Evolutionary conservation across 768 basidiomycete genomes (phyloP), one percentile per base, ranked within the genome.

Genomic region (Boletus sp.): DNA sequence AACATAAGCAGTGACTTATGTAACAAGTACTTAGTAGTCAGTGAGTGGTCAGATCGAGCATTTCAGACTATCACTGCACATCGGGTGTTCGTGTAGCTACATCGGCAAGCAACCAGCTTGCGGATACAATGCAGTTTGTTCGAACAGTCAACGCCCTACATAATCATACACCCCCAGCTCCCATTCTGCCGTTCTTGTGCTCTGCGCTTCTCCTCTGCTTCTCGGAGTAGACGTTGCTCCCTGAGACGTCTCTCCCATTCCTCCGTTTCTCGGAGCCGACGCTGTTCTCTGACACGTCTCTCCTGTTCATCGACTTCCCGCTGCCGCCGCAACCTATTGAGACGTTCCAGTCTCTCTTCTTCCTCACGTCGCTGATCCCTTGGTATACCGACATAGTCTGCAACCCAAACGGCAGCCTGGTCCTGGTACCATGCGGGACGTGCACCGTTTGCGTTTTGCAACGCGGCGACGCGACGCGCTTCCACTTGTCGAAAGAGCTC

Each of bases 81-180:
- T n/a, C n/a, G n/a, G n/a, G n/a, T n/a, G 24, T 24, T 24, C 24
- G 24, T 24, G 24, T 24, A 24, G 24, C 24, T 24, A 24, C 24
- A 24, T 24, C 24, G 24, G 24, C 24, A 24, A 24, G 24, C 24
- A 24, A 24, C 24, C 24, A 24, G 3, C 24, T 24, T 24, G 24
- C 3, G 1, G 24, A 24, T 24, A 24, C 24, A 24, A 24, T 24
- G 24, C 24, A 24, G 3, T 24, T 24, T 24, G 24, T 24, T 24
- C 24, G 24, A 3, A 24, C 3, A 24, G 24, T 24, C 24, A 24
- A 18, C 29, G 1, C 39, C 44, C 50, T 60, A 71, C 68, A 69
- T 69, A 18, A 71, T 58, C n/a, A 30, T 56, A 55, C 68, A 69
- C 35, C 59, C 52, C 67, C 68, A 71, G 1, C 67, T 57, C 1